Evolutionary conservation across 495 filamentous ascomycete species (phyloP).

Genomic region (Mycothermus thermophilus): DNA sequence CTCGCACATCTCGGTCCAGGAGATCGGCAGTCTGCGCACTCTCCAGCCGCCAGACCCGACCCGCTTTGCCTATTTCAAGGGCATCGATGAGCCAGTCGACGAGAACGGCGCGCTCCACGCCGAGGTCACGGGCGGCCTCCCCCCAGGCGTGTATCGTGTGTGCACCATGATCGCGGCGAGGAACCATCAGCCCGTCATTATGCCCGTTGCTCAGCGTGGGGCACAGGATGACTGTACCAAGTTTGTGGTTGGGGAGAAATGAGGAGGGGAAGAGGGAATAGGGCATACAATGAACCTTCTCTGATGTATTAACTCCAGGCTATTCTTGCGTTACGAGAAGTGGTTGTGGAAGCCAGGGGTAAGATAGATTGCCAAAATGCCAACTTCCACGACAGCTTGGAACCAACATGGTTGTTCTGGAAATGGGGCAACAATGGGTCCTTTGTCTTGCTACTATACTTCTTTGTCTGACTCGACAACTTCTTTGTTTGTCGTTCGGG

Average conservation of each 20-base stretch:
- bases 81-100: constrained; percentile 14
- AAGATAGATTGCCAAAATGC: not conserved
- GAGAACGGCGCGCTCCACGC: constrained; percentile 11
- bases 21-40: constrained; percentile 28
- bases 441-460: not conserved
- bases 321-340: too few species aligned
- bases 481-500: too few species aligned
- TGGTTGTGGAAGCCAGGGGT: too few species aligned
- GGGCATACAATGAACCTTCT: not conserved
- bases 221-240: constrained; percentile 18
- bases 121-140: constrained; percentile 9
- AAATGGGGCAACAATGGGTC: not conserved
- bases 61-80: constrained; percentile 13
- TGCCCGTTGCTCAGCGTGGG: constrained; percentile 18
- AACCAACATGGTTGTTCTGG: too few species aligned
- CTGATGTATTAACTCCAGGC: not conserved
- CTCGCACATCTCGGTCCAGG: constrained; percentile 46
- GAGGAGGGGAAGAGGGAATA: not conserved
- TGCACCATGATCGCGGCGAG: constrained; percentile 14
- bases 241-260: constrained; percentile 8
- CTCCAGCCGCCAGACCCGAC: constrained; percentile 25
- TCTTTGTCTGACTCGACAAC: too few species aligned
- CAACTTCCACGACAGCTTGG: too few species aligned
- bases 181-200: constrained; percentile 18
- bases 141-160: constrained; percentile 11